Evolutionary conservation across 805 yeast species (phyloP).

Genomic region (Ogataea minuta): DNA sequence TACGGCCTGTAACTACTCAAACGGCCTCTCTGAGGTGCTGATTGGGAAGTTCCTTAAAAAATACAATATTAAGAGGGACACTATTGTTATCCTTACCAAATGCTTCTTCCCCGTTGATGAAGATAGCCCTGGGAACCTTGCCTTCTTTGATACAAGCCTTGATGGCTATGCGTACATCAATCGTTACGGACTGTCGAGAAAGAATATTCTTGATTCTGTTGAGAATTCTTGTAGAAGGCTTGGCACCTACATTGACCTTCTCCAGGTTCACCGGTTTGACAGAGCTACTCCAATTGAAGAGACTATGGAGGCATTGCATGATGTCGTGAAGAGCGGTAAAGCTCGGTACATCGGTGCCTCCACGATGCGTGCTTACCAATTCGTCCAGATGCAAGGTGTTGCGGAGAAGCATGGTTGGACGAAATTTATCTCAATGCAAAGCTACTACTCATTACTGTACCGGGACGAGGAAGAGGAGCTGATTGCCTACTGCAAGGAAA

Average conservation of each 20-base stretch:
- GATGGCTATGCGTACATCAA: conserved; percentile 30
- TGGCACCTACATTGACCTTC: conserved; percentile 53
- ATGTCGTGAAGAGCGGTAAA: conserved; percentile 46
- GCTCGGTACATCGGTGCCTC: conserved; percentile 63
- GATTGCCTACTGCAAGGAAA: conserved; percentile 50
- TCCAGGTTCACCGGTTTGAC: conserved; percentile 60
- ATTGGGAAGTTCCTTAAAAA: conserved; percentile 54
- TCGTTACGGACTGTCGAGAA: conserved; percentile 41
- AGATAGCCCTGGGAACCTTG: conserved; percentile 3
- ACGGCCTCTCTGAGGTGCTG: conserved; percentile 47
- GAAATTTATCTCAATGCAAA: conserved; percentile 59
- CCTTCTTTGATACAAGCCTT: conserved; percentile 20
- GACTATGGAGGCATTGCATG: conserved; percentile 56
- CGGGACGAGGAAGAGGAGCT: conserved; percentile 66
- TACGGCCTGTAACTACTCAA: conserved; percentile 50
- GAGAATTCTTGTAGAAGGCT: conserved; percentile 42
- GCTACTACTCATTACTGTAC: conserved; percentile 51
- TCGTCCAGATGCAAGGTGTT: conserved; percentile 50
- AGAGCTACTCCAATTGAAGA: conserved; percentile 48
- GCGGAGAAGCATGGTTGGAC: conserved; percentile 59
- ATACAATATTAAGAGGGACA: conserved; percentile 51
- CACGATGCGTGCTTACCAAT: conserved; percentile 54
- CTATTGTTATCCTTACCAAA: conserved; percentile 56
- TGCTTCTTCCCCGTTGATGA: conserved; percentile 34
- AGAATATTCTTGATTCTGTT: conserved; percentile 45